A percentile compares a stretch with the other conserved stretches of the same genome.
Evolutionary conservation across 495 filamentous ascomycete species (phyloP).

Genomic region (Neurospora terricola): DNA sequence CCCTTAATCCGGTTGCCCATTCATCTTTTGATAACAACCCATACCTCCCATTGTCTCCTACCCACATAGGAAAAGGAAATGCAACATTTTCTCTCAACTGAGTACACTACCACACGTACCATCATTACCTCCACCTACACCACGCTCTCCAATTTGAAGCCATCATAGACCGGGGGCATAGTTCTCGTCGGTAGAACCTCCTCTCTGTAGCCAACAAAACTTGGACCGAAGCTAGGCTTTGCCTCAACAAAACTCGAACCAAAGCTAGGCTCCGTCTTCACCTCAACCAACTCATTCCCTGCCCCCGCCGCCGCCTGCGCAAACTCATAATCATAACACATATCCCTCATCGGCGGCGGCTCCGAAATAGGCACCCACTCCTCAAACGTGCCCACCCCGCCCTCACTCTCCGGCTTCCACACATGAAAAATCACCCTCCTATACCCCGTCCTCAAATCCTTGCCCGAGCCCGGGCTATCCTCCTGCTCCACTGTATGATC

Average conservation of each 20-base stretch:
- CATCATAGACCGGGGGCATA: neutral
- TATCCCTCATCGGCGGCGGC: neutral
- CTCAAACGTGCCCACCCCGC: neutral
- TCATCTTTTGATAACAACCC: neutral
- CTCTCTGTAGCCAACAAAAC: neutral
- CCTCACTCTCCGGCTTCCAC: neutral
- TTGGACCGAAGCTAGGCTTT: neutral
- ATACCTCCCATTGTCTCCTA: neutral
- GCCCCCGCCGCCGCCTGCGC: neutral
- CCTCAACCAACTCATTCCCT: neutral
- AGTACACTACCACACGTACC: neutral
- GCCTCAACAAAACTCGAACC: neutral
- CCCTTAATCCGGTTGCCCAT: neutral
- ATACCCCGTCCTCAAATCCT: neutral
- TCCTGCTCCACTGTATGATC: neutral
- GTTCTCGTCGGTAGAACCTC: neutral
- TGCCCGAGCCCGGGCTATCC: neutral
- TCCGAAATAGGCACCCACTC: neutral
- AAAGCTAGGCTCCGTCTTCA: neutral
- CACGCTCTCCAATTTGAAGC: neutral
- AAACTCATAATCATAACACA: neutral
- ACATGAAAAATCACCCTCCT: neutral
- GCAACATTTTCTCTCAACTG: neutral
- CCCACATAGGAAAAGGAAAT: neutral
- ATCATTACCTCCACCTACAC: neutral